Evolutionary conservation across 2,329 filamentous ascomycete species (phyloP).

Genomic region (Dactylellina sp.): DNA sequence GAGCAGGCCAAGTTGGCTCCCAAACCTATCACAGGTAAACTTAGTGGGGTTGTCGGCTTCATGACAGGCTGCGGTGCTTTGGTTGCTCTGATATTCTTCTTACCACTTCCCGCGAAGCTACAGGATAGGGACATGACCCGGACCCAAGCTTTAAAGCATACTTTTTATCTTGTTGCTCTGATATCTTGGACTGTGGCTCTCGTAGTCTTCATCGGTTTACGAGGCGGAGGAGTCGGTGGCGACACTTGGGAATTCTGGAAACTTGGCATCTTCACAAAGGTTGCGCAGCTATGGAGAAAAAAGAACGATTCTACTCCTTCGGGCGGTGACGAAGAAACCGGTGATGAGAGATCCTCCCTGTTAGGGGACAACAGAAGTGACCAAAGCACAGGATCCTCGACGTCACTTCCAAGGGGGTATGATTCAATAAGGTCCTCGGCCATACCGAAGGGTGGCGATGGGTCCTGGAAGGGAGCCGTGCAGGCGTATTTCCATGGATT

Average conservation of each 20-base stretch:
- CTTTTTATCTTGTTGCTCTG: constrained; percentile 85
- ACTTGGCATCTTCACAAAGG: constrained; percentile 5
- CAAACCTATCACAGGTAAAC: constrained; percentile 68
- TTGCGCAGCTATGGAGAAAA: constrained; percentile 15
- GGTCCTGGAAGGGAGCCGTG: constrained; percentile 17
- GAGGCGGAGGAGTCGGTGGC: constrained; percentile 48
- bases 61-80: constrained; percentile 94
- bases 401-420: constrained; percentile 15
- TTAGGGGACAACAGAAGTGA: constrained; percentile 29
- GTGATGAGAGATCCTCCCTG: constrained; percentile 28
- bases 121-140: constrained; percentile 78
- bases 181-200: constrained; percentile 79
- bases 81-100: constrained; percentile 81
- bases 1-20: constrained; percentile 58
- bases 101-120: constrained; percentile 87
- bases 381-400: constrained; percentile 26
- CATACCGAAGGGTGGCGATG: not conserved
- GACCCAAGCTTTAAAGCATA: constrained; percentile 79
- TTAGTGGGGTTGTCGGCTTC: constrained; percentile 90
- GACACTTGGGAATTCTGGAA: constrained; percentile 46
- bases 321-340: constrained; percentile 25
- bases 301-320: constrained; percentile 4
- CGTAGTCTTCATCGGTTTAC: constrained; percentile 82
- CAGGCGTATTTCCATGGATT: constrained; percentile 42
- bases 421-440: constrained; percentile 16